Evolutionary conservation across 2,329 filamentous ascomycete species (phyloP), one percentile per base, ranked within the genome.

Genomic region (Trichophaea hybrida): DNA sequence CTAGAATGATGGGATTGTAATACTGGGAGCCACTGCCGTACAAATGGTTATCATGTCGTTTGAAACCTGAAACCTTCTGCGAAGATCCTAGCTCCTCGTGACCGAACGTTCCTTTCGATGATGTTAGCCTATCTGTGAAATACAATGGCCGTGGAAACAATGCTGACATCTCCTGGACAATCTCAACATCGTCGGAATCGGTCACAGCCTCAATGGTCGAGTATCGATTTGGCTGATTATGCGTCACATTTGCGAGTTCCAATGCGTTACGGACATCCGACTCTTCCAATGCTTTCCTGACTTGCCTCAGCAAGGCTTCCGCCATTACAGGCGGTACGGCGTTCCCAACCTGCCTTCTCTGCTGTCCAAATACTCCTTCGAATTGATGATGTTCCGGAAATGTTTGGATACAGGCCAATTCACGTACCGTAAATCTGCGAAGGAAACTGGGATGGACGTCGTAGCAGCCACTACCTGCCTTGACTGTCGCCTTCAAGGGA

Each of bases 271-370:
- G 57, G 32, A 64, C 67, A 59, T 77, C 75, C 0, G 69, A 71
- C 54, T 66, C 65, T 55, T 67, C 67, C 59, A 77, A 57, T 1
- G 70, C 69, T 52, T 69, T 69, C 24, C 70, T 68, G 3, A 76
- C 69, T 52, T 72, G 69, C 35, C 60, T 58, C 55, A 74, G 73
- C 4, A 78, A 54, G 5, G 70, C 71, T 56, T 71, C 69, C 0
- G 73, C 73, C 6, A 78, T 63, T 13, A 69, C 59, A 6, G 86
- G 80, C 0, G 88, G 85, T 13, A 91, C 88, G 0, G 86, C 87
- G 67, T 93, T 91, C 0, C 87, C 87, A 63, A 91, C 86, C 69
- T 89, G 85, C 63, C 75, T 78, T 65, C 78, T 78, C 13, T 80
- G 72, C 12, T 71, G 69, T 0, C 70, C 73, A 0, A 71, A 68